Percentiles rank a stretch among this genome's conserved stretches.
Evolutionary conservation across 208 protist genomes (phyloP).

Genomic region (Acanthamoeba royreba): DNA sequence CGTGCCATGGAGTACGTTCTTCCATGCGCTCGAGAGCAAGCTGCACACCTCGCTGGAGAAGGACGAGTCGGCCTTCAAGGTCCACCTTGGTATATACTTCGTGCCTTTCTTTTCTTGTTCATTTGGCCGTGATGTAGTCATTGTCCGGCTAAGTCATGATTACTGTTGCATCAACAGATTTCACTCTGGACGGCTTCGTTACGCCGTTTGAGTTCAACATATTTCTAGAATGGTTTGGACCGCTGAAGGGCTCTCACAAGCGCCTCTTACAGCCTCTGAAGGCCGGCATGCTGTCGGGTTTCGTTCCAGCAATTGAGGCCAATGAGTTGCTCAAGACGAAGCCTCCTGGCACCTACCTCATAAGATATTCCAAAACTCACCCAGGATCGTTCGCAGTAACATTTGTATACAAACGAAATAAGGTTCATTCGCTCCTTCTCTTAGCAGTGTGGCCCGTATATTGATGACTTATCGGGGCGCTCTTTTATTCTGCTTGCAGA

Average conservation of each 20-base stretch:
- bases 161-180: too few relatives aligned
- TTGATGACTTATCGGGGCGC: not conserved
- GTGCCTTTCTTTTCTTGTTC: not conserved
- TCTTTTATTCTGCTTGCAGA: not conserved
- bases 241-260: slow-evolving; percentile 15
- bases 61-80: not conserved
- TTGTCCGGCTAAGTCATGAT: too few relatives aligned
- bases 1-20: slow-evolving; percentile 50
- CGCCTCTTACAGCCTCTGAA: not conserved
- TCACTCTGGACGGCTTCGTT: slow-evolving; percentile 57
- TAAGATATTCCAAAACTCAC: slow-evolving; percentile 60
- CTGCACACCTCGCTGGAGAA: not conserved
- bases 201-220: slow-evolving; percentile 48
- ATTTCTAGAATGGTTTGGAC: slow-evolving; percentile 64
- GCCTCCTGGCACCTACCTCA: slow-evolving; percentile 51
- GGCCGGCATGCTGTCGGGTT: slow-evolving; percentile 52
- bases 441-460: not conserved
- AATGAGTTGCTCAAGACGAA: slow-evolving; percentile 46
- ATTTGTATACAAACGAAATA: slow-evolving; percentile 50
- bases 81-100: not conserved
- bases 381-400: slow-evolving; percentile 67
- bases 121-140: too few relatives aligned
- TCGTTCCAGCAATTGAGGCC: slow-evolving; percentile 58
- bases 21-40: slow-evolving; percentile 29
- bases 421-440: not conserved